phyloP scores from a whole-genome alignment of 805 yeast genomes.

The Zygoascus biomembranicola region DNA sequence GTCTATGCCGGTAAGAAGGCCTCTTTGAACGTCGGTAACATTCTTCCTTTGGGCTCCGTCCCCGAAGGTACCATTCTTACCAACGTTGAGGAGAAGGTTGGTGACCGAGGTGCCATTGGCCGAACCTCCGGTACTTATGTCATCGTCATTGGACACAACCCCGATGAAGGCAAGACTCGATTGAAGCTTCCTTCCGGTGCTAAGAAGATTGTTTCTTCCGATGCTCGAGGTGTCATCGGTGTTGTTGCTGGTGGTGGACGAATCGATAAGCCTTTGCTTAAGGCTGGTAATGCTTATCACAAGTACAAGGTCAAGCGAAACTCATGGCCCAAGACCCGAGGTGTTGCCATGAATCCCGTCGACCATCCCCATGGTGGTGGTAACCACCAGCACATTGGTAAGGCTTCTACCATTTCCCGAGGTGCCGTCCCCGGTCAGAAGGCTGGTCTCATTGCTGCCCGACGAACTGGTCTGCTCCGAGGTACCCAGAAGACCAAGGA shows the following conservation, averaged over 20 bases:
- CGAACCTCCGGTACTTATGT: conserved; percentile 99
- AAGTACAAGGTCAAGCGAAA: conserved; percentile 98
- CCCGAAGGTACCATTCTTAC: conserved; percentile 99
- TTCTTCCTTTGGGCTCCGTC: conserved; percentile 91
- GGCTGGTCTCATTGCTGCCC: conserved; percentile 99
- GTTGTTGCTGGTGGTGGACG: conserved; percentile 99
- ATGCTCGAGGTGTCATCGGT: conserved; percentile 99
- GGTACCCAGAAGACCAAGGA: conserved; percentile 95
- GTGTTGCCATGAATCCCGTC: conserved; percentile 99
- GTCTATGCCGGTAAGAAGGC: conserved; percentile 99
- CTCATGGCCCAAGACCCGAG: conserved; percentile 99
- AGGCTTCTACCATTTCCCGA: conserved; percentile 98
- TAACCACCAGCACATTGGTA: conserved; percentile 99
- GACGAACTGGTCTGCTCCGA: conserved; percentile 99
- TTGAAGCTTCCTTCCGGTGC: conserved; percentile 99
- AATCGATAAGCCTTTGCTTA: conserved; percentile 98
- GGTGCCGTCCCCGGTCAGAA: conserved; percentile 99
- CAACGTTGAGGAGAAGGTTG: conserved; percentile 97
- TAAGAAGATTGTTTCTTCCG: conserved; percentile 90
- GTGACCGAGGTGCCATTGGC: conserved; percentile 99
- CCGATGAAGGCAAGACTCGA: conserved; percentile 98
- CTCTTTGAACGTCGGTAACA: conserved; percentile 87
- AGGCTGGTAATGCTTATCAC: conserved; percentile 99
- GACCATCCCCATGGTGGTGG: conserved; percentile 99
- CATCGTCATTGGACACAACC: conserved; percentile 98